phyloP scores from a whole-genome alignment of 2,329 filamentous ascomycete genomes.

The Lecanicillium sp. region DNA sequence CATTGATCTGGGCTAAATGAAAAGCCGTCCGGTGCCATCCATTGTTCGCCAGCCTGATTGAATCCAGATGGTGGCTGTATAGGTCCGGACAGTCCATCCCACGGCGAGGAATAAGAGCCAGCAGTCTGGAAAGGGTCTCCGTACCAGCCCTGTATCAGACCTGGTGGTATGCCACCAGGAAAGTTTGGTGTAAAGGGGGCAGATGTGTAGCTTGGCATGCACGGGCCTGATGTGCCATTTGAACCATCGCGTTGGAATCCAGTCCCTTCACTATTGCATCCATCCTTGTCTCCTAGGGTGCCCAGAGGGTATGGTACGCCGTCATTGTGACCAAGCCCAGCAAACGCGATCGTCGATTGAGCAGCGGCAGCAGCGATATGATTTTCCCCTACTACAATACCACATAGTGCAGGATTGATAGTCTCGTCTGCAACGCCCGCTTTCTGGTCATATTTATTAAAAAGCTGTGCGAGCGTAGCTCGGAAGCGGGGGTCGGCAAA shows the following conservation, averaged over 20 bases:
- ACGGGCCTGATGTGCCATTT: background rate
- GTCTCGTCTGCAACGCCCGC: background rate
- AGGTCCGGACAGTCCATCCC: background rate
- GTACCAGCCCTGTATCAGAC: conserved; percentile 1
- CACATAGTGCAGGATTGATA: background rate
- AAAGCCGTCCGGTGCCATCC: background rate
- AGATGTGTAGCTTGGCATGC: background rate
- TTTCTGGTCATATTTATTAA: conserved; percentile 78
- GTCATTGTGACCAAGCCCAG: background rate
- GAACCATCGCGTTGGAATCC: background rate
- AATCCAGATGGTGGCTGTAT: background rate
- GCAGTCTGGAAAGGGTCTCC: conserved; percentile 1
- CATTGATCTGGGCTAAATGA: background rate
- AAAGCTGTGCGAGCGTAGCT: conserved; percentile 80
- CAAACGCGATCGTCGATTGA: background rate
- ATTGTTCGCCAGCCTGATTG: background rate
- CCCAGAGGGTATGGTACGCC: conserved; percentile 1
- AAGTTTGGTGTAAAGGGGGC: background rate
- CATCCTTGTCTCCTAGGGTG: background rate
- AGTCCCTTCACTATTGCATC: background rate
- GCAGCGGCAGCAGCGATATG: background rate
- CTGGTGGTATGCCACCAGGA: background rate
- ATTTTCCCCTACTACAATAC: background rate
- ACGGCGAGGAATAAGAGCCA: background rate
- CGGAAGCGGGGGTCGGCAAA: conserved; percentile 68